A percentile compares a stretch with the other conserved stretches of the same genome.
phyloP scores from a whole-genome alignment of 352 stramenopile species.

The Pythium monospermum region DNA sequence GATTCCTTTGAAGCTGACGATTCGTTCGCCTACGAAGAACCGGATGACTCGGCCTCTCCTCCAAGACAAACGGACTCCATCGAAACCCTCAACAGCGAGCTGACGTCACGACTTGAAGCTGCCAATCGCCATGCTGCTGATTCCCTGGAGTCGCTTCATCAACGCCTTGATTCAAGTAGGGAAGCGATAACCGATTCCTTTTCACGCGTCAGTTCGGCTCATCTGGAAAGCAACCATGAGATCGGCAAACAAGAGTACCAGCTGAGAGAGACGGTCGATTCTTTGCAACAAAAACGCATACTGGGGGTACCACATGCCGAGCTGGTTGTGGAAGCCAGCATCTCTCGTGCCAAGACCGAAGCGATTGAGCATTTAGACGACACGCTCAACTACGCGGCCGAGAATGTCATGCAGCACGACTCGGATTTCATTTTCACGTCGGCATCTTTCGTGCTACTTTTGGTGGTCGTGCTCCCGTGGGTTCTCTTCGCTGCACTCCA shows the following conservation, averaged over 20 bases:
- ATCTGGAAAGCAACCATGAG: slow-evolving; percentile 20
- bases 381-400: slow-evolving; percentile 27
- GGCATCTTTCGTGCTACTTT: slow-evolving; percentile 19
- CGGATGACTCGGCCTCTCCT: background rate
- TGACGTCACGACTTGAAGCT: slow-evolving; percentile 2
- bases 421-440: slow-evolving; percentile 14
- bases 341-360: slow-evolving; percentile 12
- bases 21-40: background rate
- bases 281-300: slow-evolving; percentile 23
- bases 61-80: background rate
- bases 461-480: slow-evolving; percentile 27
- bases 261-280: slow-evolving; percentile 12
- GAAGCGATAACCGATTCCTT: slow-evolving; percentile 17
- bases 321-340: slow-evolving; percentile 7
- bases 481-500: slow-evolving; percentile 23
- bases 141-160: slow-evolving; percentile 19
- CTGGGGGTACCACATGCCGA: slow-evolving; percentile 21
- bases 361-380: slow-evolving; percentile 24
- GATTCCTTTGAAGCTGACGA: slow-evolving; percentile 4
- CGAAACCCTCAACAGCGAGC: background rate
- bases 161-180: slow-evolving; percentile 12
- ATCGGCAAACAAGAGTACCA: slow-evolving; percentile 18
- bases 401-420: slow-evolving; percentile 13
- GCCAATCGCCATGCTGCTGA: slow-evolving; percentile 3
- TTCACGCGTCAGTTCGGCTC: slow-evolving; percentile 19